phyloP scores from a whole-genome alignment of 148 eudicot species.

The Vaccinium corymbosum region DNA sequence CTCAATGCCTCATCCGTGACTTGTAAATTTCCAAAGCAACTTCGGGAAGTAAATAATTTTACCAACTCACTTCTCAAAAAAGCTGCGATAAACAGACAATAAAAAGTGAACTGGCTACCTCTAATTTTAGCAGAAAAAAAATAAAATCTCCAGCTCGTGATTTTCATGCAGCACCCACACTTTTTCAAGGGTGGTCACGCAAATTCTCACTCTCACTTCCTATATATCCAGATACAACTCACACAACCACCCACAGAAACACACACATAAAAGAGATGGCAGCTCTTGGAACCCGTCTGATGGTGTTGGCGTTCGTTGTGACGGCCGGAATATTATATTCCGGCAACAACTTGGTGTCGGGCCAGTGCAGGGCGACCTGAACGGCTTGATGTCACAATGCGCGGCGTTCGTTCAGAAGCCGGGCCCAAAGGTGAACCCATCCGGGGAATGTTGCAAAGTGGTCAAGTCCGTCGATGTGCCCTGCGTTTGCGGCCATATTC shows the following conservation, averaged over 20 bases:
- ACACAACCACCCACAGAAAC: neutral
- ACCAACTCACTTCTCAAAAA: neutral
- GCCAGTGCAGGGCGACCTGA: constrained; percentile 49
- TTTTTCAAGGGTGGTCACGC: constrained; percentile 1
- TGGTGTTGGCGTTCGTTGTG: constrained; percentile 14
- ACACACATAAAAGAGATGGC: constrained; percentile 11
- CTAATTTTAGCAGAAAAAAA: constrained; percentile 1
- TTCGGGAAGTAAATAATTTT: neutral
- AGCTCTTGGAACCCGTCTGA: constrained; percentile 21
- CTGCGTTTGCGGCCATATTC: constrained; percentile 42
- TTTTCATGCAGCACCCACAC: constrained; percentile 1
- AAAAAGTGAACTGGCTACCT: neutral
- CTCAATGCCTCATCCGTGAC: neutral
- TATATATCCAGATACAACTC: neutral
- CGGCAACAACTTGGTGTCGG: constrained; percentile 29
- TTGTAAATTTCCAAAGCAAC: neutral
- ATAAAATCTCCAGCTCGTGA: neutral
- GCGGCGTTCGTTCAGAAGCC: constrained; percentile 33
- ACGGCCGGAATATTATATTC: neutral
- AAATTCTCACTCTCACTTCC: neutral
- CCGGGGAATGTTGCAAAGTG: constrained; percentile 41
- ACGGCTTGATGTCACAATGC: constrained; percentile 41
- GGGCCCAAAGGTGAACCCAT: constrained; percentile 37
- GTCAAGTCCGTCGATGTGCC: constrained; percentile 36
- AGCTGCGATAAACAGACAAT: neutral